Base-by-base conservation (phyloP, 2,329 filamentous ascomycete genomes). In the Trichothecium roseum region DNA sequence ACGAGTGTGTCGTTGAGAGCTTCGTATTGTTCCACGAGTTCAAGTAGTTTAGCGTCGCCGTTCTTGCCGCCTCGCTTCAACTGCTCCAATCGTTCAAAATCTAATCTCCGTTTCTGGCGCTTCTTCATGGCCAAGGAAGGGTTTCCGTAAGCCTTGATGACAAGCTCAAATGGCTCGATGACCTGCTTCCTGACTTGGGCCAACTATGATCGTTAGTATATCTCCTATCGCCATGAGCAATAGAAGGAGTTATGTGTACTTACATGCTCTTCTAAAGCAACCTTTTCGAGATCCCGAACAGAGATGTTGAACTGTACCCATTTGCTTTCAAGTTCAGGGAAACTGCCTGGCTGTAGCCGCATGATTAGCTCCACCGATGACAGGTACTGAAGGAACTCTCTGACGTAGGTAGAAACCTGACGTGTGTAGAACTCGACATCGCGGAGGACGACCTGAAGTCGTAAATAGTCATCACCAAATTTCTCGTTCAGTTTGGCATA, bases 401-500 rank as follows among this genome's bases (percentile, higher is more conserved):
- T 75, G 34, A 94, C 81, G 43, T 84, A 86, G n/a, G 73, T 74
- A 8, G 82, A 76, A 4, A 85, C 77, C 38, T 88, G 80, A n/a
- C 81, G 74, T 4, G 86, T 80, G 56, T 96, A 96, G 48, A 81
- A 86, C 51, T 95, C 86, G n/a, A 94, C 82, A 54, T 96, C 91
- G 39, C 88, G 78, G 50, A 93, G 78, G 29, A 95, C 85, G 28
- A 98, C 83, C 52, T 96, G 89, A 18, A 96, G 64, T 40, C 89
- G 82, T 42, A 95, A 80, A 56, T 87, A 95, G 54, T 95, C 88
- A 42, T 94, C 86, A 22, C 84, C 81, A 50, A 94, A 96, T 49
- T 79, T 85, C 52, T 94, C 84, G 40, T 88, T 78, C 18, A 91
- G 64, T 44, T 81, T 79, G 39, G 81, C 72, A 55, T 94, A 98